Percentiles rank a stretch among this genome's conserved stretches.
Conservation (phyloP, 2,329 filamentous ascomycete species). For the Colletotrichum sp. region DNA sequence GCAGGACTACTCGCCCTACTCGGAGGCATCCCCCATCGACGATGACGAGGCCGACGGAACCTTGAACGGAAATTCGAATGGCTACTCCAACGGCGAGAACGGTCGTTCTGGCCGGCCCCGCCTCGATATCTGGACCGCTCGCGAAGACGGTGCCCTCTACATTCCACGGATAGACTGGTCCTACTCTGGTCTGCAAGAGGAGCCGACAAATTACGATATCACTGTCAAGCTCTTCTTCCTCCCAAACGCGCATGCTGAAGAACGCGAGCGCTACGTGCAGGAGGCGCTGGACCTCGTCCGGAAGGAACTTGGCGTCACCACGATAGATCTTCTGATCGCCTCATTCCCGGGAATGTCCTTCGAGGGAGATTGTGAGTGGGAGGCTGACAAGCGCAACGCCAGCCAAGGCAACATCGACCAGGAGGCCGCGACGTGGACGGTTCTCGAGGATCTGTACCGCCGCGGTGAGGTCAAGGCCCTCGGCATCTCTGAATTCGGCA, state of each 20-base stretch:
- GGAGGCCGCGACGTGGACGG: slow-evolving; percentile 71
- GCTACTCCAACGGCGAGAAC: slow-evolving; percentile 32
- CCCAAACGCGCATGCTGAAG: slow-evolving; percentile 67
- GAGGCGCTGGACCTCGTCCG: slow-evolving; percentile 83
- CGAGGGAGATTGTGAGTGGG: slow-evolving; percentile 88
- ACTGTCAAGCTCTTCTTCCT: slow-evolving; percentile 96
- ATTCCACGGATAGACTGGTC: slow-evolving; percentile 81
- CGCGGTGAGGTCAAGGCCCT: slow-evolving; percentile 76
- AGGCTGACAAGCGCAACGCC: slow-evolving; percentile 68
- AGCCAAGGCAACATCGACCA: slow-evolving; percentile 70
- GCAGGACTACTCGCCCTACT: slow-evolving; percentile 56
- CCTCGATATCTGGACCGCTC: slow-evolving; percentile 70
- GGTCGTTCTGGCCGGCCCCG: slow-evolving; percentile 29
- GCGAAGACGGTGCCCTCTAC: slow-evolving; percentile 64
- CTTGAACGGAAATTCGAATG: slow-evolving; percentile 27
- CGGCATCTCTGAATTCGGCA: slow-evolving; percentile 91
- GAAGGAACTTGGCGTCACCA: slow-evolving; percentile 76
- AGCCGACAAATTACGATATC: slow-evolving; percentile 86
- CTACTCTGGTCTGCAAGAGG: slow-evolving; percentile 76
- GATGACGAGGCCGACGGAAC: slow-evolving; percentile 28
- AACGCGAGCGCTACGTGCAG: slow-evolving; percentile 72
- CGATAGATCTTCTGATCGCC: slow-evolving; percentile 87
- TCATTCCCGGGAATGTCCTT: slow-evolving; percentile 95
- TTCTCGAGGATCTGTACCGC: slow-evolving; percentile 75
- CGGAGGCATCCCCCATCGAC: slow-evolving; percentile 26